phyloP scores from a whole-genome alignment of 2,329 filamentous ascomycete species.

The Grosmannia clavigera region DNA sequence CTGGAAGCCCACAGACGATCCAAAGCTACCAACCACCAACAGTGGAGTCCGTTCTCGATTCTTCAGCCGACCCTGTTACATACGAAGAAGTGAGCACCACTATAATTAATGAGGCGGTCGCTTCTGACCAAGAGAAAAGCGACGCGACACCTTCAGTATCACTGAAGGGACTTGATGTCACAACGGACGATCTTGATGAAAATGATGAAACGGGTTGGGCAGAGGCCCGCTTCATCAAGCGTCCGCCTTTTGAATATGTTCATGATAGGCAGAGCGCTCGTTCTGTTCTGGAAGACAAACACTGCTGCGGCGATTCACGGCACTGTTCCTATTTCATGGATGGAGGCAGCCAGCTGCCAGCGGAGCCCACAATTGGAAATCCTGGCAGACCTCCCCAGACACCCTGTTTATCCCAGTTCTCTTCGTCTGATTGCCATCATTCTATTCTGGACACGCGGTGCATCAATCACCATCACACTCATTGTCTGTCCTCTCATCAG shows the following conservation, averaged over 20 bases:
- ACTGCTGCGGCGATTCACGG: not conserved
- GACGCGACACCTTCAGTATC: not conserved
- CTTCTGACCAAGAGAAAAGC: not conserved
- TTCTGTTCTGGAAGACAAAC: not conserved
- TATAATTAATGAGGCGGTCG: not conserved
- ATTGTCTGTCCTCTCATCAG: not conserved
- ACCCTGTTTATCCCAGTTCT: not conserved
- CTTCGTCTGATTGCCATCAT: not conserved
- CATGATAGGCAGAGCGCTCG: not conserved
- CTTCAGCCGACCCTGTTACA: not conserved
- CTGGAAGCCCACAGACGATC: not conserved
- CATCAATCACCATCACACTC: not conserved
- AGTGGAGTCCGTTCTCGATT: slow-evolving; percentile 9
- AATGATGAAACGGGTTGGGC: not conserved
- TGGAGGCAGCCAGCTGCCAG: not conserved
- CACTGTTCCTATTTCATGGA: not conserved
- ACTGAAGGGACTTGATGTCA: not conserved
- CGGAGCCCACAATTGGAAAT: not conserved
- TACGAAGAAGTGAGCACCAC: not conserved
- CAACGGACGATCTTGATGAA: not conserved
- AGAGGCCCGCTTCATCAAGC: not conserved
- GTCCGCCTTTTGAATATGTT: not conserved
- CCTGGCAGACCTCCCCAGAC: not conserved
- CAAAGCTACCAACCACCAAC: slow-evolving; percentile 6
- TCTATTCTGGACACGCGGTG: not conserved